Evolutionary conservation across 2,329 filamentous ascomycete genomes (phyloP).

Genomic region (Xylariaceae sp.): DNA sequence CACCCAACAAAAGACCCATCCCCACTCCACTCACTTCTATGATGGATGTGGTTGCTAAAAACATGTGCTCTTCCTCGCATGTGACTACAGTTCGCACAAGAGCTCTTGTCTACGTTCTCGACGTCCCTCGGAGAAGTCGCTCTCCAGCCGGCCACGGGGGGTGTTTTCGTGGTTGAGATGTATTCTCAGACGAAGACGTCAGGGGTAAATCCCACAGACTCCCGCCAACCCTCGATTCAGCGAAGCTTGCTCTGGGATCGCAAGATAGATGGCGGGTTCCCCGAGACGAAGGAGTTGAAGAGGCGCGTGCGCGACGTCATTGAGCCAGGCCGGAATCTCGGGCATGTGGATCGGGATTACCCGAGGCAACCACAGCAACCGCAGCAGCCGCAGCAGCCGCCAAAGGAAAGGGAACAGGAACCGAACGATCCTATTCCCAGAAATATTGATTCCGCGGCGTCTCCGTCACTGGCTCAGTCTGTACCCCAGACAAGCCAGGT

Average conservation of each 20-base stretch:
- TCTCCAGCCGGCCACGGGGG: conserved; percentile 77
- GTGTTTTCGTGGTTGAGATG: conserved; percentile 72
- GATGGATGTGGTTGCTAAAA: no score
- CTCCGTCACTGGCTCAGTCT: background rate
- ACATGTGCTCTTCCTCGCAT: background rate
- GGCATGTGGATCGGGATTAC: conserved; percentile 66
- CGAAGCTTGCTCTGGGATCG: conserved; percentile 74
- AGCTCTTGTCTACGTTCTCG: conserved; percentile 88
- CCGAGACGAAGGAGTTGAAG: conserved; percentile 89
- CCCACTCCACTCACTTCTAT: no score
- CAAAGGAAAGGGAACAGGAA: conserved; percentile 7
- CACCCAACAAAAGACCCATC: no score
- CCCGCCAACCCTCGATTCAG: conserved; percentile 31
- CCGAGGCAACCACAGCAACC: conserved; percentile 5
- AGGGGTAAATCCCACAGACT: no score
- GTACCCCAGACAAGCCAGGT: conserved; percentile 11
- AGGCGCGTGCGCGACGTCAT: conserved; percentile 75
- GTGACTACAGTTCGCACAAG: conserved; percentile 70
- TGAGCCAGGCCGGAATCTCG: conserved; percentile 69
- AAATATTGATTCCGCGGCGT: background rate
- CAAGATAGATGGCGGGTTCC: conserved; percentile 81
- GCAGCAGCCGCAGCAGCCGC: background rate
- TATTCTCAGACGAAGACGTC: conserved; percentile 18
- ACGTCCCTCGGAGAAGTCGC: conserved; percentile 80
- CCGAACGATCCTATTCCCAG: background rate